Evolutionary conservation across 2,329 filamentous ascomycete genomes (phyloP), one percentile per base, ranked within the genome.

Genomic region (Claviceps maximensis): DNA sequence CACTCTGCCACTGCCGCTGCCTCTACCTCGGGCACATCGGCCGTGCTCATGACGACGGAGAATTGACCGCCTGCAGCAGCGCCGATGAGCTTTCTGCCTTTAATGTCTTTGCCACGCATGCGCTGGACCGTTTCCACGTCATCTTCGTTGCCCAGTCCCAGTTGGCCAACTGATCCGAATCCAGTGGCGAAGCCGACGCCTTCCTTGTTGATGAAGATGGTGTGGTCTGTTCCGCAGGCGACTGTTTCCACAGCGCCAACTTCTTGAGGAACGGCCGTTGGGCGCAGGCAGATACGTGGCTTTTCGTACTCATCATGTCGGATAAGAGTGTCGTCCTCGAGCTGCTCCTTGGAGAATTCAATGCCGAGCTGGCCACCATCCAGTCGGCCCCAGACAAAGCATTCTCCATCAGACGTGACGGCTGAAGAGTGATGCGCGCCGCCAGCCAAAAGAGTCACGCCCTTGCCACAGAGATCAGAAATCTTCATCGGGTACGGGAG

Each of bases 11-110:
- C 27, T 33, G 31, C 21, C 19, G n/a, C 21, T 42, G 10, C 51
- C 31, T 51, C 53, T 36, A 38, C 25, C 49, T 49, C 21, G 23
- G 53, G 46, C 3, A 42, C 49, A 17, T 44, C 63, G 25, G 70
- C 60, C 55, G 64, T 63, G 51, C 76, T 76, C 10, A 76, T 74
- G n/a, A 87, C 61, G 25, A 87, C 69, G 1, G 83, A 85, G 67
- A 82, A 96, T 64, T 96, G 90, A 5, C 89, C 89, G 58, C 91
- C 90, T n/a, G 85, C 85, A 45, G 87, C 87, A n/a, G 86, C 87
- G 69, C 78, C 88, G 36, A 82, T 76, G 45, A 96, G 75, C 67
- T 83, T 82, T 69, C 85, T 83, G 44, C 80, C 87, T 31, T 82
- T 78, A 29, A 93, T 79, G 44, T 89, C 89, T 13, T 83, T 86